phyloP scores from a whole-genome alignment of 2,329 filamentous ascomycete genomes.

The Malbranchea zuffiana region DNA sequence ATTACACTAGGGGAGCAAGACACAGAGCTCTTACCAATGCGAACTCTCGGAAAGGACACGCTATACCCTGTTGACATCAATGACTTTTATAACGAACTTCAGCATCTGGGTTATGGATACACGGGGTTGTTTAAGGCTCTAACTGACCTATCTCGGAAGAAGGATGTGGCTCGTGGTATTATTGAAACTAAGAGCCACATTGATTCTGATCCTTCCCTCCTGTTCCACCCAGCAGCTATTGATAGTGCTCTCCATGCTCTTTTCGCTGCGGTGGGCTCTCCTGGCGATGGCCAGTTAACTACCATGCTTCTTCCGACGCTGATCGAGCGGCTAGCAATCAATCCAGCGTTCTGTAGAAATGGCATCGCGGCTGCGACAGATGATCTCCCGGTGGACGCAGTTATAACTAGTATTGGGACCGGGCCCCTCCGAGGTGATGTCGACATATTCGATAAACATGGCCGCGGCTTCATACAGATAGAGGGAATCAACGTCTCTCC shows the following conservation, averaged over 20 bases:
- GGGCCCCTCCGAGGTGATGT: background rate
- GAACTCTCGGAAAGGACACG: background rate
- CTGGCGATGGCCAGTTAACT: conserved; percentile 13
- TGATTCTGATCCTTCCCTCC: background rate
- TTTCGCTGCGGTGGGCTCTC: conserved; percentile 10
- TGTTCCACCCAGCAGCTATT: conserved; percentile 15
- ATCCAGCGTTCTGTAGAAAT: background rate
- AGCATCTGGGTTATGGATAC: conserved; percentile 18
- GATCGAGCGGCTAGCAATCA: background rate
- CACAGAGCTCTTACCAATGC: background rate
- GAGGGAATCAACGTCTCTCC: conserved; percentile 3
- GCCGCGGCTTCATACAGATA: background rate
- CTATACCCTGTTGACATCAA: conserved; percentile 7
- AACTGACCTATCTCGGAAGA: conserved; percentile 13
- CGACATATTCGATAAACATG: background rate
- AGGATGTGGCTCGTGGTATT: conserved; percentile 14
- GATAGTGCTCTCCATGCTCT: conserved; percentile 15
- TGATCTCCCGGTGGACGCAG: background rate
- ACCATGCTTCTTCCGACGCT: conserved; percentile 11
- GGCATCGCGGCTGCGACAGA: conserved; percentile 2
- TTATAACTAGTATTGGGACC: background rate
- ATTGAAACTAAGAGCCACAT: background rate
- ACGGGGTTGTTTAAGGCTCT: conserved; percentile 15
- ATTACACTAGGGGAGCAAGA: background rate
- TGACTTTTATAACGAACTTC: conserved; percentile 15